These are phyloP conservation scores for Lachancea meyersii DNA, from an alignment of 805 yeast species.

Conservation along the genomic window DNA sequence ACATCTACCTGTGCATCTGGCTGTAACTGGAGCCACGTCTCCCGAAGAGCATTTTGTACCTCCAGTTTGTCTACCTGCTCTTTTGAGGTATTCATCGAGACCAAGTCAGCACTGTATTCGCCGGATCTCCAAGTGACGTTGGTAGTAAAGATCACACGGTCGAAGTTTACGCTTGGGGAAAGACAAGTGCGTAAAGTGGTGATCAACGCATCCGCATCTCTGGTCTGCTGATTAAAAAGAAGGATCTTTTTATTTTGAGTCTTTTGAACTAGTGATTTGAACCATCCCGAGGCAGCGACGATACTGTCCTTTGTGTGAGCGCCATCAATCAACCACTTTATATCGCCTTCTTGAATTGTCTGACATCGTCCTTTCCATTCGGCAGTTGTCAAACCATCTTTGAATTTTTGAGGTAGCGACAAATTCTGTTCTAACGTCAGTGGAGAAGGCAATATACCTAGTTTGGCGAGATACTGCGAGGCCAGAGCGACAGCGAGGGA, in stretches of 20 bases:
- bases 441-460: conserved; percentile 38
- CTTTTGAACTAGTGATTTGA: conserved; percentile 29
- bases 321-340: conserved; percentile 86
- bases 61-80: conserved; percentile 71
- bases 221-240: conserved; percentile 88
- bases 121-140: conserved; percentile 90
- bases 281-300: conserved; percentile 80
- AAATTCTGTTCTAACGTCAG: conserved; percentile 12
- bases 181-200: conserved; percentile 44
- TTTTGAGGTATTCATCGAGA: conserved; percentile 77
- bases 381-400: conserved; percentile 57
- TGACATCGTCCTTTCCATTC: conserved; percentile 98
- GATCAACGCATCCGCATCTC: conserved; percentile 70
- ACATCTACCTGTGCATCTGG: conserved; percentile 42
- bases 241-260: conserved; percentile 40
- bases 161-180: conserved; percentile 45
- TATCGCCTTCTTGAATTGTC: conserved; percentile 41
- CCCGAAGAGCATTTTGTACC: conserved; percentile 72
- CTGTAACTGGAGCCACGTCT: conserved; percentile 58
- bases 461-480: conserved; percentile 46
- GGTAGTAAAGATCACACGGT: conserved; percentile 78
- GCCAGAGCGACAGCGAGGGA: conserved; percentile 76
- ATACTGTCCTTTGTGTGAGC: conserved; percentile 93
- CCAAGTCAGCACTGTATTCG: conserved; percentile 69
- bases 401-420: conserved; percentile 43